Evolutionary conservation across 2,329 filamentous ascomycete species (phyloP).

Genomic region (Aspergillus novoparasiticus): DNA sequence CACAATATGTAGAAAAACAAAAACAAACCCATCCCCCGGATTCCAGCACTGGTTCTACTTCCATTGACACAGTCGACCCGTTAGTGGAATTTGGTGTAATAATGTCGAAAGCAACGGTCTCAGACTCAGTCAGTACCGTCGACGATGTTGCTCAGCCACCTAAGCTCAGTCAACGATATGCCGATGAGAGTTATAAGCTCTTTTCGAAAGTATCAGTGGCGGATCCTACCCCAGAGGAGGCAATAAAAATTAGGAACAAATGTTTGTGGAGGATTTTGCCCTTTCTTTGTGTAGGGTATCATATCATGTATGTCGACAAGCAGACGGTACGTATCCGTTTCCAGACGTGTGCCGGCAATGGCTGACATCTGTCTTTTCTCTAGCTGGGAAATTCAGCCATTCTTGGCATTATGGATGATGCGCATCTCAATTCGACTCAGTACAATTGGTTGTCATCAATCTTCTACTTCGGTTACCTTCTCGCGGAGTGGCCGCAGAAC

Average conservation of each 20-base stretch:
- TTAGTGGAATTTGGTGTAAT: not conserved
- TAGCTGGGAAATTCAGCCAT: slow-evolving; percentile 30
- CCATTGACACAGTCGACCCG: not conserved
- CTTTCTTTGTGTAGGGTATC: slow-evolving; percentile 44
- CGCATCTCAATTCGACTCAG: slow-evolving; percentile 26
- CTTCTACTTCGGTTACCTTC: slow-evolving; percentile 47
- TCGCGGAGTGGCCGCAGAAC: slow-evolving; percentile 44
- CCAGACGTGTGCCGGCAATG: not conserved
- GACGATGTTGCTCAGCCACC: slow-evolving; percentile 2
- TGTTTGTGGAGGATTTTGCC: slow-evolving; percentile 41
- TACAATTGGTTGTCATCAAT: slow-evolving; percentile 48
- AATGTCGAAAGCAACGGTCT: not conserved
- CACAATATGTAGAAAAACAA: not conserved
- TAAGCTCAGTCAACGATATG: slow-evolving; percentile 41
- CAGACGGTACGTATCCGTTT: slow-evolving; percentile 31
- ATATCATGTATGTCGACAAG: slow-evolving; percentile 46
- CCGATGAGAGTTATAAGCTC: slow-evolving; percentile 48
- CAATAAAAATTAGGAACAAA: slow-evolving; percentile 28
- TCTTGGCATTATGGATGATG: slow-evolving; percentile 36
- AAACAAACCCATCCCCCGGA: not conserved
- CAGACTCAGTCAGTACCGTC: not conserved
- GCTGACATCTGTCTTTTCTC: not conserved
- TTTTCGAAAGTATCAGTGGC: slow-evolving; percentile 42
- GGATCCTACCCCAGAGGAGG: slow-evolving; percentile 36
- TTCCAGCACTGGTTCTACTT: not conserved